phyloP scores from a whole-genome alignment of 164 flowering plant genomes.

The Buxus sempervirens region DNA sequence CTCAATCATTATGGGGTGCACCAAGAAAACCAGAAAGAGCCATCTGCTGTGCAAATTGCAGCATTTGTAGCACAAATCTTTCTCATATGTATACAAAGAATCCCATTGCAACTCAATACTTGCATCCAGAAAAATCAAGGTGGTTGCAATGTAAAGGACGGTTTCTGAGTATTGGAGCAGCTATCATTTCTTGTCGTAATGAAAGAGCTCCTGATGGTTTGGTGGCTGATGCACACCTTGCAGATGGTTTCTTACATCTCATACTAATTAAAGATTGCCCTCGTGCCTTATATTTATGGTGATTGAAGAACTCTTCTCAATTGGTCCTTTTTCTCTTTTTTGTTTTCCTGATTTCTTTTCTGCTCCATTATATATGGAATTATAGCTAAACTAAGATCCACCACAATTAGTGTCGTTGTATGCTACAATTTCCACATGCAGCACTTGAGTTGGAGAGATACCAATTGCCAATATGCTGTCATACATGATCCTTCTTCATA shows the following conservation, averaged over 20 bases:
- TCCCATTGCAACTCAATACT: conserved; percentile 12
- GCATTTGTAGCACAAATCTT: conserved; percentile 32
- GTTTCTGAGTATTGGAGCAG: conserved; percentile 92
- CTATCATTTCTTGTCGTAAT: conserved; percentile 84
- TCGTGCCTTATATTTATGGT: conserved; percentile 75
- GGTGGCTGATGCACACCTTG: conserved; percentile 95
- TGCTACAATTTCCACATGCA: too few species aligned
- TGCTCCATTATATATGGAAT: neutral
- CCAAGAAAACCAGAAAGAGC: conserved; percentile 38
- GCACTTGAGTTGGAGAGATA: too few species aligned
- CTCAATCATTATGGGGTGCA: too few species aligned
- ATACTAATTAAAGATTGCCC: conserved; percentile 83
- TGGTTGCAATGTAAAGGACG: conserved; percentile 73
- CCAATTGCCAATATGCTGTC: too few species aligned
- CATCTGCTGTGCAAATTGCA: conserved; percentile 62
- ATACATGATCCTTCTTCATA: too few species aligned
- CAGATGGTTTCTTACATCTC: conserved; percentile 88
- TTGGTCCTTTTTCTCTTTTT: neutral
- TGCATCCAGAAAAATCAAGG: conserved; percentile 26
- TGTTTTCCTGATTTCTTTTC: neutral
- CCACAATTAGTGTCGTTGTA: too few species aligned
- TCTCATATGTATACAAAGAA: conserved; percentile 14
- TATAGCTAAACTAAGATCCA: too few species aligned
- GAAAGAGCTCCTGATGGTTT: conserved; percentile 95
- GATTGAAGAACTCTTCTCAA: conserved; percentile 6